These are phyloP conservation scores for Discostella stelligeroides DNA, from an alignment of 108 stramenopile genomes.

Conservation along the genomic window DNA sequence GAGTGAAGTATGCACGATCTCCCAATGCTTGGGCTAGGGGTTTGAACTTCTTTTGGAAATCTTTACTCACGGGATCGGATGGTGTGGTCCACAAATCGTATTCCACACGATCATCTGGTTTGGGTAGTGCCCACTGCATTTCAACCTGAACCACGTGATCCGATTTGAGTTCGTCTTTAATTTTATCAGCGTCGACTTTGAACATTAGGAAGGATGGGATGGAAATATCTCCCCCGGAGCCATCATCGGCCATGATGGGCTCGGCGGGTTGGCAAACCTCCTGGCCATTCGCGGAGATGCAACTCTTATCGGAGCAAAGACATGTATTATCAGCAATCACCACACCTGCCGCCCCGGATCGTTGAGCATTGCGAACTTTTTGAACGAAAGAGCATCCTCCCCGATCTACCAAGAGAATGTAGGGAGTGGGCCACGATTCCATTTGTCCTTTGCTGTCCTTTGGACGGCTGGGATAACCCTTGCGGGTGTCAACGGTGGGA, in stretches of 20 bases:
- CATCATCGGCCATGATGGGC: slow-evolving; percentile 98
- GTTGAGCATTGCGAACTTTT: slow-evolving; percentile 95
- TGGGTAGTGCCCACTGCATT: slow-evolving; percentile 89
- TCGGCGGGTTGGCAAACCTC: slow-evolving; percentile 74
- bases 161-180: slow-evolving; percentile 63
- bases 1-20: slow-evolving; percentile 83
- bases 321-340: slow-evolving; percentile 93
- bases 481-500: slow-evolving; percentile 52
- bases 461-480: slow-evolving; percentile 66
- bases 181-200: slow-evolving; percentile 81
- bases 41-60: slow-evolving; percentile 76
- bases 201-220: slow-evolving; percentile 91
- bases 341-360: slow-evolving; percentile 86
- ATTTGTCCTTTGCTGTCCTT: slow-evolving; percentile 59
- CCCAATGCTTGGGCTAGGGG: slow-evolving; percentile 71
- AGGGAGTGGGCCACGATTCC: slow-evolving; percentile 76
- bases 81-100: slow-evolving; percentile 92
- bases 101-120: slow-evolving; percentile 88
- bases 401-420: slow-evolving; percentile 92
- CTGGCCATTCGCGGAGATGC: slow-evolving; percentile 41
- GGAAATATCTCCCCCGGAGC: slow-evolving; percentile 89
- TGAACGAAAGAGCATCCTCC: slow-evolving; percentile 91
- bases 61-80: slow-evolving; percentile 62
- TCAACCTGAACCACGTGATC: slow-evolving; percentile 81
- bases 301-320: slow-evolving; percentile 62